These are phyloP conservation scores for Trametes coccinea DNA, from an alignment of 768 basidiomycete genomes.

Conservation along the genomic window DNA sequence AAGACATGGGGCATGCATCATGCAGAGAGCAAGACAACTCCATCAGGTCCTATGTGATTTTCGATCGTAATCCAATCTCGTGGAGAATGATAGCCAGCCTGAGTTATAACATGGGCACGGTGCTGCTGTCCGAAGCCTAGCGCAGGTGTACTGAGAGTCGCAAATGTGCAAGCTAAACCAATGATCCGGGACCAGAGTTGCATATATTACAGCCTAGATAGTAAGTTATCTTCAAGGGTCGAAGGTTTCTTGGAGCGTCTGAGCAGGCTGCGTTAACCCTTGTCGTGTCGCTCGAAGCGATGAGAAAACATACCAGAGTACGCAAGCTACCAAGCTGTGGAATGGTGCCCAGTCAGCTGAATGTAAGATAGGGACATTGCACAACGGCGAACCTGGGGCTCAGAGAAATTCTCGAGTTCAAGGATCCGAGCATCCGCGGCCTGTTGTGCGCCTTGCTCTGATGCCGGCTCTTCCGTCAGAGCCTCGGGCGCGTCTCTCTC, in stretches of 20 bases:
- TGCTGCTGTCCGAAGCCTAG: too few species aligned
- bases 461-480: not conserved
- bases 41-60: too few species aligned
- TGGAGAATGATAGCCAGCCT: too few species aligned
- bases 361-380: not conserved
- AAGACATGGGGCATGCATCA: too few species aligned
- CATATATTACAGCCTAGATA: too few species aligned
- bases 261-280: not conserved
- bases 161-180: too few species aligned
- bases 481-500: too few species aligned
- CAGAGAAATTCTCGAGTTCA: slow-evolving; percentile 9
- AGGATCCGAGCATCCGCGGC: not conserved
- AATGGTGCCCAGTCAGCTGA: not conserved
- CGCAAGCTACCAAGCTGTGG: slow-evolving; percentile 30
- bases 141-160: too few species aligned
- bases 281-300: not conserved
- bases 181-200: not conserved
- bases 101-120: too few species aligned
- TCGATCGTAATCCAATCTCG: too few species aligned
- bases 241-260: slow-evolving; percentile 3
- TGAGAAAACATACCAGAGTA: slow-evolving; percentile 33
- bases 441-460: not conserved
- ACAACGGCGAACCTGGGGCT: slow-evolving; percentile 11
- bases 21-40: too few species aligned
- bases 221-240: slow-evolving; percentile 2